These are phyloP conservation scores for Aurinia saxatilis DNA, from an alignment of 345 rosid species.

Conservation along the genomic window DNA sequence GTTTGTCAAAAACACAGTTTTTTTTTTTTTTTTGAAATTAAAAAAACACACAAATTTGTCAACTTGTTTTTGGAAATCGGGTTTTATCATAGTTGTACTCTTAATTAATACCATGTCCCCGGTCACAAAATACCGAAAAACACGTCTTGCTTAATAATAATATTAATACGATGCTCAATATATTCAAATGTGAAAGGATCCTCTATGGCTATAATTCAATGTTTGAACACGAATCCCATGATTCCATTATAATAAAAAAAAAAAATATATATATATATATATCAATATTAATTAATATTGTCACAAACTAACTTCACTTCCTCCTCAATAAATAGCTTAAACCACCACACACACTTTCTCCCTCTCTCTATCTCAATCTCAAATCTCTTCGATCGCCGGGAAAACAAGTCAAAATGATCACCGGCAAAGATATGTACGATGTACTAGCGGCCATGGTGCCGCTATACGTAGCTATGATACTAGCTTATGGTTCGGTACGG, in stretches of 20 bases:
- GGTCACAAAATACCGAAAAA: too few relatives aligned
- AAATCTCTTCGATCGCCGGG: conserved; percentile 6
- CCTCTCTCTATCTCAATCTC: neutral
- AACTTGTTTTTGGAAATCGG: too few relatives aligned
- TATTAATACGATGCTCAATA: too few relatives aligned
- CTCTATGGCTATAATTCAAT: neutral
- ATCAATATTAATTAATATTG: conserved; percentile 9
- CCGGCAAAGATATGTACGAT: conserved; percentile 67
- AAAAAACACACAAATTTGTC: too few relatives aligned
- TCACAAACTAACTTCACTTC: conserved; percentile 8
- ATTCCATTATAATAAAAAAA: neutral
- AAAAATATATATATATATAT: too few relatives aligned
- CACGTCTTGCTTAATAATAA: too few relatives aligned
- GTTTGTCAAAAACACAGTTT: too few relatives aligned
- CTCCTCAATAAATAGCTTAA: conserved; percentile 25
- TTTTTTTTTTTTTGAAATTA: too few relatives aligned
- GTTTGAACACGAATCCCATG: conserved; percentile 16
- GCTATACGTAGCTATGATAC: conserved; percentile 72
- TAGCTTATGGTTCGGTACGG: conserved; percentile 81
- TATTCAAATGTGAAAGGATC: conserved; percentile 4
- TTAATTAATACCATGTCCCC: too few relatives aligned
- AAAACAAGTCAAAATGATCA: conserved; percentile 41
- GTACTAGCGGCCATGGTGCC: conserved; percentile 82
- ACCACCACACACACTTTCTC: neutral
- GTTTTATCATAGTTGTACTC: too few relatives aligned